Conservation (phyloP, 495 filamentous ascomycete species). For the Trichoderma virens region DNA sequence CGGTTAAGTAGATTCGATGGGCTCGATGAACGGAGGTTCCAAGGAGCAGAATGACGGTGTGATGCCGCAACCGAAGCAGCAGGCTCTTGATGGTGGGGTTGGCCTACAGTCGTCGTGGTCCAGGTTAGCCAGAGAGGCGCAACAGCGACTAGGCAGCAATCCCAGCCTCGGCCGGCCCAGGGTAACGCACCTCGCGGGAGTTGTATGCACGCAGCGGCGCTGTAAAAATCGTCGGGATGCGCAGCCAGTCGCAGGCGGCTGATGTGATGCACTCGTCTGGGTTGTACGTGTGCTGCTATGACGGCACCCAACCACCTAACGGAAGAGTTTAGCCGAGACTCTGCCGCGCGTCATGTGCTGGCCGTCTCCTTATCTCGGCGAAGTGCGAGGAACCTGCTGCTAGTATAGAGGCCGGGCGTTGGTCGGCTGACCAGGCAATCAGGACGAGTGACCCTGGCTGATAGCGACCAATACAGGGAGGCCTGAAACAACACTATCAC, state of each 20-base stretch:
- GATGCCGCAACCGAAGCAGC: conserved; percentile 1
- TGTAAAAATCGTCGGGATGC: background rate
- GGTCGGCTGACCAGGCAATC: background rate
- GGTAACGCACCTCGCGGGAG: background rate
- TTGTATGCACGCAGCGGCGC: background rate
- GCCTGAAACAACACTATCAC: background rate
- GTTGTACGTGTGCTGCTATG: conserved; percentile 9
- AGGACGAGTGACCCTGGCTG: background rate
- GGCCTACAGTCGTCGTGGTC: background rate
- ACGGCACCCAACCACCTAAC: background rate
- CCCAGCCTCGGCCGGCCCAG: background rate
- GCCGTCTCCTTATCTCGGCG: background rate
- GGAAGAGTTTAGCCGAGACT: background rate
- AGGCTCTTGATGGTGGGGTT: background rate
- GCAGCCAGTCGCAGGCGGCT: conserved; percentile 6
- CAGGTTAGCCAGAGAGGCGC: background rate
- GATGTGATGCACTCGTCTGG: conserved; percentile 1
- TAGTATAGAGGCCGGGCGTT: background rate
- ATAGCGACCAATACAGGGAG: background rate
- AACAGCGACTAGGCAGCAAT: background rate
- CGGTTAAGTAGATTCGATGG: background rate
- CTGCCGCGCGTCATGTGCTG: background rate
- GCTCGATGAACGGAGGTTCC: background rate
- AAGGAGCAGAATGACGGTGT: conserved; percentile 3
- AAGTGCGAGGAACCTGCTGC: background rate